Base-by-base conservation (phyloP, 441 rosid genomes). In the Croton setiger region DNA sequence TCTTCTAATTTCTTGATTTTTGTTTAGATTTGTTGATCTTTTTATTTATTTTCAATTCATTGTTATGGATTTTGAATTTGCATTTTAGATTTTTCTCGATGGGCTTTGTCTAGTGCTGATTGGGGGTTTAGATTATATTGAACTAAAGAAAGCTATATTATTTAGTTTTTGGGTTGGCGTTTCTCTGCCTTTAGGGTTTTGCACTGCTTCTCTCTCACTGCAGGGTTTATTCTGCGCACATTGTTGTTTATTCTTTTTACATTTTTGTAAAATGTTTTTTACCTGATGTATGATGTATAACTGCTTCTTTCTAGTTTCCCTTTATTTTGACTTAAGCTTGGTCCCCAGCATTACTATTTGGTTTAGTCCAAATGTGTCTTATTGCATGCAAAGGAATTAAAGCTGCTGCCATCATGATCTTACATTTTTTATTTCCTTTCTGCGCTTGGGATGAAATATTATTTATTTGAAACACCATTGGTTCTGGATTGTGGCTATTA, bases 21-120 rank as follows among this genome's bases (percentile, higher is more conserved):
- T 39, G 47, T 67, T 63, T 41, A 47, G 17, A 56, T 51, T 44
- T 64, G n/a, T 33, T 55, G 63, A 69, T 63, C 56, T 2, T 52
- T 27, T 47, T 4, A 27, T n/a, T 59, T n/a, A n/a, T n/a, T 54
- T 6, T 33, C 17, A 1, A 27, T n/a, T 52, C 35, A 7, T 31
- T 64, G 9, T 27, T 64, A 21, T 37, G 58, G 59, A 41, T 66
- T 36, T 39, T 53, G 18, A 47, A n/a, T 15, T 63, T 48, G 36
- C 5, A 2, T 56, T 27, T 12, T 56, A n/a, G 10, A 14, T 6
- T 15, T 63, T 23, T 33, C 9, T 23, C 33, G 0, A 14, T 23
- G 54, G 21, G 5, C 18, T 21, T 21, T 6, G 23, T 56, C 23
- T 27, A 45, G 57, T 64, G 3, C 44, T 48, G 23, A 64, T 48